Conservation (phyloP, 495 filamentous ascomycete species). For the Aspergillus nidulans region DNA sequence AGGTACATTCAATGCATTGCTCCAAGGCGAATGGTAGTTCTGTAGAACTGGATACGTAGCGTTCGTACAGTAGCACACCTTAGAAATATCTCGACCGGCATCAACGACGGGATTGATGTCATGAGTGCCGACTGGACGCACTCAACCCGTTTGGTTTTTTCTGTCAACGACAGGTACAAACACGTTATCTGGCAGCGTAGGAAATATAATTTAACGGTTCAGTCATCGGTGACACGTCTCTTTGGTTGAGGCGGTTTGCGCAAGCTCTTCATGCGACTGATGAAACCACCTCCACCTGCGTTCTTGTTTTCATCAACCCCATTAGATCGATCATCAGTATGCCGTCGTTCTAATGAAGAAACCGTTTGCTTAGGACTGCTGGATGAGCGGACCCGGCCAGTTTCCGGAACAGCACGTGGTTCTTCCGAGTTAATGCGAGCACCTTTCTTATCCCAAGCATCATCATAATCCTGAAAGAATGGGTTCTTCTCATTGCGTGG, state of each 20-base stretch:
- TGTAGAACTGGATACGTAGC: not conserved
- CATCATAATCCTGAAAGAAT: constrained; percentile 82
- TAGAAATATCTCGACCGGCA: not conserved
- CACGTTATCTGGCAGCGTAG: not conserved
- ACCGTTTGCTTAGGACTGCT: constrained; percentile 56
- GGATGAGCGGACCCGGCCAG: constrained; percentile 49
- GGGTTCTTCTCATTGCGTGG: constrained; percentile 63
- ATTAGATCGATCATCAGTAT: constrained; percentile 60
- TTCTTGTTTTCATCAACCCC: constrained; percentile 38
- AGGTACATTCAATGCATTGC: not conserved
- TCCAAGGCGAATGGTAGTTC: not conserved
- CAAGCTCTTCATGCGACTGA: constrained; percentile 84
- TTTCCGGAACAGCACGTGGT: constrained; percentile 19
- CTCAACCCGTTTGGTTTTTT: not conserved
- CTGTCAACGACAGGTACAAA: not conserved
- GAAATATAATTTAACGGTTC: constrained; percentile 1
- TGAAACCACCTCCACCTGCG: constrained; percentile 57
- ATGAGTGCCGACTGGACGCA: not conserved
- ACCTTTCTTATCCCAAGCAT: constrained; percentile 66
- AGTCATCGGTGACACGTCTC: constrained; percentile 36
- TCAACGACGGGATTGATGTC: not conserved
- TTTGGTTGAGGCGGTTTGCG: constrained; percentile 53
- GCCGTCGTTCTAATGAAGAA: constrained; percentile 56
- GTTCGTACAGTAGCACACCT: not conserved
- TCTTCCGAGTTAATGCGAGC: constrained; percentile 54